Base-by-base conservation (phyloP, 306 rosid species). In the Hippophae rhamnoides region DNA sequence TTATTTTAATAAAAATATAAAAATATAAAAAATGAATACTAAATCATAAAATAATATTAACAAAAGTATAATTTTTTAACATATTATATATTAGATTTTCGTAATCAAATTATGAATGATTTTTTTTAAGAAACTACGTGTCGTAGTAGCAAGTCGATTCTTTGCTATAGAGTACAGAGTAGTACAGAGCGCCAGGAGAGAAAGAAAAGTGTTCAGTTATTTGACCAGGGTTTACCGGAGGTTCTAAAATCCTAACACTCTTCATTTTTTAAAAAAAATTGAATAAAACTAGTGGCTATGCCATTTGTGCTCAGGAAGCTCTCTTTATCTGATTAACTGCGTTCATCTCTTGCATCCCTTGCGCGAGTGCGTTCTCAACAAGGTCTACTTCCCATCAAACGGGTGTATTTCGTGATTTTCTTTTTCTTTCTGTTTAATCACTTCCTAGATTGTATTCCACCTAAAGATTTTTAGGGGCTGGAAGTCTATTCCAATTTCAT, bases 251-350 rank as follows among this genome's bases (percentile, higher is more conserved):
- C 69, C 69, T 41, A 55, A 43, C 40, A 31, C 67, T 7, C 38
- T 31, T 4, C 23, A 18, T 31, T 31, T 2, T 47, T 43, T 23
- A 18, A 26, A 44, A 46, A 54, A 72, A 51, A 86, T 18, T 82
- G 94, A 88, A 76, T 27, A 57, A 68, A 70, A 40, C 64, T 58
- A 45, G 52, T 46, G 52, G 64, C 41, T 64, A 77, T 68, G 65
- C 89, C 0, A 80, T 76, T 50, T 90, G 96, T 66, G 89, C 79
- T 18, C 69, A 76, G 74, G 95, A 89, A 69, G 86, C 23, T 18
- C 95, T 23, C 78, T 89, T 7, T 69, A 77, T 74, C 86, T 89
- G 56, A 84, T 89, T 49, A 90, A 90, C 54, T 90, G 97, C 78
- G 86, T 87, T 42, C 71, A 25, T 27, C 92, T 90, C 60, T 18